Base-by-base conservation (phyloP, 164 flowering plant genomes). In the Buxus sempervirens region DNA sequence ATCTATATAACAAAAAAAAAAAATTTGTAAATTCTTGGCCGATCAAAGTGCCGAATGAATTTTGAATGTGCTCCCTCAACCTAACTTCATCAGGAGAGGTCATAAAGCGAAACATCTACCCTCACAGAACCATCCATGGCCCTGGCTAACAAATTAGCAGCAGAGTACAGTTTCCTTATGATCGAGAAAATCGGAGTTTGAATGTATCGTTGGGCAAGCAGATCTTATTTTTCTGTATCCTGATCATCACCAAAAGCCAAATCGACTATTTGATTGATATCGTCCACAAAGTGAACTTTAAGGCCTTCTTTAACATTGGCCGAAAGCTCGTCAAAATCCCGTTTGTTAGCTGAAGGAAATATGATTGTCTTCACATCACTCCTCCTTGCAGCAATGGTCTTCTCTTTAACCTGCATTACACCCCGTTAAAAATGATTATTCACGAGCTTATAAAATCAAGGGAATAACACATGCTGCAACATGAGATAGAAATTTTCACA, bases 351-450 rank as follows among this genome's bases (percentile, higher is more conserved):
- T 10, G 85, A 64, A 36, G 99, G 99, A 70, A 96, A 96, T 72
- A 93, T 82, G 38, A 96, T 67, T 13, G 97, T 86, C 77, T 87
- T 93, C 79, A 96, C 92, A 22, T 68, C 85, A 23, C 99, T 93
- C 67, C 99, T 83, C 76, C 94, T 88, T 26, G 99, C 99, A 27
- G 98, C 99, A 70, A 93, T 93, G 0, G 97, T 86, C 80, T 96
- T 96, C 88, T 96, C 99, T 83, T 96, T 93, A 0, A 96, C 98
- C 98, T 95, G 84, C 65, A 69, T 58, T 32, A 66, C 24, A 5
- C 28, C 60, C 28, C 54, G 60, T 62, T 9, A 42, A 32, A 57
- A 55, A 57, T n/a, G 24, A 12, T 16, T 23, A 8, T 32, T 24
- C 32, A 4, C 23, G 19, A 16, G 6, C 25, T 45, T 6, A 24